phyloP scores from a whole-genome alignment of 2,329 filamentous ascomycete genomes.

The Calonectria pseudoturangicola region DNA sequence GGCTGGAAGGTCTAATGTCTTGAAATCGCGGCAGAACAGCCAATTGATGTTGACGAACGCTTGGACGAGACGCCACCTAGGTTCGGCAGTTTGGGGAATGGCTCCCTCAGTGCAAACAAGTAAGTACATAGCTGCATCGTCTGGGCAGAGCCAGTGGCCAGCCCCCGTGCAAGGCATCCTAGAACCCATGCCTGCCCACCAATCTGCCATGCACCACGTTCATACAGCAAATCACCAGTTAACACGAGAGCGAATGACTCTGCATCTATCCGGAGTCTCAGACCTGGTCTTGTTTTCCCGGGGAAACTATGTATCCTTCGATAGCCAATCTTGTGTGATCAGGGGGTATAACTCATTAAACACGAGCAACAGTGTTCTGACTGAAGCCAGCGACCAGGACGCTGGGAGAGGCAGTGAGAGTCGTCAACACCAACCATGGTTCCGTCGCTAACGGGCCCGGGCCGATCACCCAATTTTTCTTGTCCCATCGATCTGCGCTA shows the following conservation, averaged over 20 bases:
- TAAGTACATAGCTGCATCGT: not conserved
- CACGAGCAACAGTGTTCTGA: not conserved
- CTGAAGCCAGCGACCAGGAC: slow-evolving; percentile 20
- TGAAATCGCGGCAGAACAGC: not conserved
- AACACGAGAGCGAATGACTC: not conserved
- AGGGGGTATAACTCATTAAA: too few relatives aligned
- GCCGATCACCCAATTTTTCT: slow-evolving; percentile 23
- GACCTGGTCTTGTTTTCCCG: not conserved
- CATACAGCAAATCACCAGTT: not conserved
- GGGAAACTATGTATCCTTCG: not conserved
- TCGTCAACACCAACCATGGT: slow-evolving; percentile 21
- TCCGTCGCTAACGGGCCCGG: slow-evolving; percentile 9
- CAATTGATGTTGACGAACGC: not conserved
- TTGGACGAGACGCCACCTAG: too few relatives aligned
- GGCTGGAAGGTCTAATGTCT: not conserved
- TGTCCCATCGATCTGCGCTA: slow-evolving; percentile 28
- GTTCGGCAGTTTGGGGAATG: slow-evolving; percentile 7
- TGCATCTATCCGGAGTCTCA: not conserved
- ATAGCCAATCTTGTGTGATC: not conserved
- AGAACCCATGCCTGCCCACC: not conserved
- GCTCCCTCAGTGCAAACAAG: not conserved
- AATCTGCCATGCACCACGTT: slow-evolving; percentile 1
- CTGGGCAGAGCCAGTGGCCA: not conserved
- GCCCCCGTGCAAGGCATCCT: not conserved
- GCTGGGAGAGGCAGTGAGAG: slow-evolving; percentile 13